Base-by-base conservation (phyloP, 1,139 yeast genomes). In the Candida tetrigidarum region DNA sequence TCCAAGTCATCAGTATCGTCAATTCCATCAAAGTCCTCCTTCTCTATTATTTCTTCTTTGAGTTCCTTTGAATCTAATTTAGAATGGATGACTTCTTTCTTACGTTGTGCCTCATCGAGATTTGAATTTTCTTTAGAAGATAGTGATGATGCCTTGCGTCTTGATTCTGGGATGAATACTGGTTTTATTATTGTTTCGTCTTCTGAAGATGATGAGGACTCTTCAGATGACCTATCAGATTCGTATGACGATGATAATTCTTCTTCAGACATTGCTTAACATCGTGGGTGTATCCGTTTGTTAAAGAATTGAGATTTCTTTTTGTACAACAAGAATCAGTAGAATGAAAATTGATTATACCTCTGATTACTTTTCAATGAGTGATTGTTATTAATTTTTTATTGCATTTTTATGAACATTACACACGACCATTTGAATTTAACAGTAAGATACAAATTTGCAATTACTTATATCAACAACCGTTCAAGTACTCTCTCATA, bases 1-100 rank as follows among this genome's bases (percentile, higher is more conserved):
- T 73, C 67, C 8, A 68, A 12, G 47, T 69, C 71, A 48, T 74
- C 80, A 2, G 67, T 62, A 50, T 74, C 80, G 49, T 70, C 74
- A 1, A 69, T 58, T 0, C 70, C 73, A 41, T 66, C 65, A 44
- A 42, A 57, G 3, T 48, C 51, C 19, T 47, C 45, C 8, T 15
- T 11, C 48, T 37, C 41, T 35, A 6, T 29, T 8, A 4, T 23
- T n/a, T 7, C 38, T 37, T 14, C 10, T 4, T n/a, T 41, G 33
- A 10, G 12, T n/a, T 18, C 15, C 30, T 26, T 33, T 18, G 32
- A 36, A 2, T 50, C 53, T 15, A 48, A 42, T 43, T 46, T 52
- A 7, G 50, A 46, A 26, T 46, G 23, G 14, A 44, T 25, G 19
- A 46, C 32, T 29, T 42, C 45, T 28, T 42, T 45, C 26, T 38